Evolutionary conservation across 768 basidiomycete species (phyloP).

Genomic region (Leccinum incarnatum): DNA sequence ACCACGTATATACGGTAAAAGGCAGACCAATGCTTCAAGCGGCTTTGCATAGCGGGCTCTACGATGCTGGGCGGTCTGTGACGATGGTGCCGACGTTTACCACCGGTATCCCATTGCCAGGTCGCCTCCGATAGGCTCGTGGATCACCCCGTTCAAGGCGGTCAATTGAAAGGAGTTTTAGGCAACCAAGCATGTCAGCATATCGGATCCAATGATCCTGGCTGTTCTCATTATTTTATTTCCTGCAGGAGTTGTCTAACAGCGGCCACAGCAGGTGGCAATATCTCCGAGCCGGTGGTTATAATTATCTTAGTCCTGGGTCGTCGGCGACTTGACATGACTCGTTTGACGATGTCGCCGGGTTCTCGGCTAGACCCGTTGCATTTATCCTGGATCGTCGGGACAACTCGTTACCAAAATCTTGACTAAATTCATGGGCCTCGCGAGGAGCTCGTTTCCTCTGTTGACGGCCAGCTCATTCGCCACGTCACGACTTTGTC

Average conservation of each 20-base stretch:
- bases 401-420: neutral
- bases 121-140: neutral
- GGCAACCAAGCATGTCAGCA: neutral
- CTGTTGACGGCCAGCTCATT: neutral
- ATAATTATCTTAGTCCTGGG: neutral
- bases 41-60: neutral
- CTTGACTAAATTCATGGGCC: neutral
- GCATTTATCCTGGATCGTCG: neutral
- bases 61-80: constrained; percentile 6
- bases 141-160: neutral
- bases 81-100: constrained; percentile 3
- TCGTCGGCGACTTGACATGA: neutral
- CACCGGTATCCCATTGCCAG: neutral
- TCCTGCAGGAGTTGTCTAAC: neutral
- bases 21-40: neutral
- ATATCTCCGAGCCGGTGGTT: neutral
- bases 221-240: neutral
- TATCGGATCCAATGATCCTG: neutral
- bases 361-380: neutral
- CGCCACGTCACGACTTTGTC: neutral
- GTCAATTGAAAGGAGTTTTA: neutral
- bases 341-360: neutral
- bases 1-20: constrained; percentile 4
- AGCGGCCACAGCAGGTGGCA: neutral
- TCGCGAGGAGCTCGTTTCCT: constrained; percentile 2